Evolutionary conservation across 2,329 filamentous ascomycete genomes (phyloP), one percentile per base, ranked within the genome.

Genomic region (Colletotrichum simmondsii): DNA sequence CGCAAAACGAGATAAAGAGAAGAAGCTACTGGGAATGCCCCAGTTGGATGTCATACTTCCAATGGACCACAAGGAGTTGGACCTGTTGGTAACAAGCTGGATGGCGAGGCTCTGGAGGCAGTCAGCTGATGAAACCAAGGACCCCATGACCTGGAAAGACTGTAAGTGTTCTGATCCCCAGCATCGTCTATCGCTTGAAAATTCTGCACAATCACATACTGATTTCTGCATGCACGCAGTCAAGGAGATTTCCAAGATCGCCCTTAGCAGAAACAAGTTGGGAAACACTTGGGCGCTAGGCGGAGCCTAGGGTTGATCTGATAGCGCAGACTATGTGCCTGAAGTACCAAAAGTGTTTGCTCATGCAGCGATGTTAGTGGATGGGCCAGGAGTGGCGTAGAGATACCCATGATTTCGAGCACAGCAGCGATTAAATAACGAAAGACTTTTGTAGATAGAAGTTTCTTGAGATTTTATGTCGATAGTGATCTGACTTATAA

Each of bases 1-100:
- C 1, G 72, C 76, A 1, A 75, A 75, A 35, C 72, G 78, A 1
- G 69, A 74, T 16, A 71, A 75, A 12, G 58, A 78, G 4, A 76
- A 74, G 4, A 75, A 63, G 0, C 16, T 78, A 3, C 22, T 62
- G 3, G 72, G 71, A 19, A 62, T 75, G 7, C 78, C 79, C 3
- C 69, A 77, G 12, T 70, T 81, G 32, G 68, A 77, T 4, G 75
- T 80, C 5, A 77, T 77, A 35, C 53, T 52, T 0, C 60, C 19
- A 0, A 57, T 80, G 22, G 73, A 76, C 1, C 77, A 78, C n/a
- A 80, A 77, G 58, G 37, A 76, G 10, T 69, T 80, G 46, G 79
- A 81, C 72, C 63, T 81, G 2, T 52, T 81, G 14, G 78, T 81
- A 0, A 68, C 78, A 0, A 78, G 78, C 10, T 81, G 79, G 79